Evolutionary conservation across 2,329 filamentous ascomycete genomes (phyloP), one percentile per base, ranked within the genome.

Genomic region (Cephalotrichum gorgonifer): DNA sequence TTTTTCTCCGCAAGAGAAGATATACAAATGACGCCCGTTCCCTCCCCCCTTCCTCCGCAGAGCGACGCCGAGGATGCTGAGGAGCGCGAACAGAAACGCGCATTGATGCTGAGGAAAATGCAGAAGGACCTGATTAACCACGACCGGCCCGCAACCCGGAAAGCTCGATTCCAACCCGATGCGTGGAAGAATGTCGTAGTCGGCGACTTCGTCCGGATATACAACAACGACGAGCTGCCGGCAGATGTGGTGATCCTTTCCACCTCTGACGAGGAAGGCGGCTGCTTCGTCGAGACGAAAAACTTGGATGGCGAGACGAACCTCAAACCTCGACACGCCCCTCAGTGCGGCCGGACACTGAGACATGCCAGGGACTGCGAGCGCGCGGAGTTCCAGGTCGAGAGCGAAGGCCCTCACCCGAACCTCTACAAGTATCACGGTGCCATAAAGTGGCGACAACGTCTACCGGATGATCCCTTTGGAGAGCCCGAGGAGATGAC

Each of bases 271-370:
- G 78, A 85, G 1, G 93, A 98, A 58, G 93, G 93, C 46, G 88
- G 88, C 33, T 98, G 93, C 66, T 98, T 96, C 58, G 86, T 98
- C 22, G 93, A 98, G 67, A 98, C 93, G 2, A 98, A 97, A 72
- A 97, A 95, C 62, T 64, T 98, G 71, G 93, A 98, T 60, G 93
- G 93, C 46, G 93, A 98, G 69, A 98, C 93, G 2, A 98, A 98
- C 59, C 71, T 98, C 54, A 98, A 98, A 67, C 89, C 96, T 53
- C 85, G 93, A 51, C 87, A 91, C 60, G 88, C 93, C 20, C 75
- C 98, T 39, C 86, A 91, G 54, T 93, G 88, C 60, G 87, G 90
- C 12, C 83, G 86, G 48, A 73, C 80, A 43, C 76, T 98, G 52
- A 88, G 83, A 62, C 90, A 97, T 64, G 93, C 93, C 14, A 81